Conservation (phyloP, 331 rosid species). For the Acacia pycnantha region DNA sequence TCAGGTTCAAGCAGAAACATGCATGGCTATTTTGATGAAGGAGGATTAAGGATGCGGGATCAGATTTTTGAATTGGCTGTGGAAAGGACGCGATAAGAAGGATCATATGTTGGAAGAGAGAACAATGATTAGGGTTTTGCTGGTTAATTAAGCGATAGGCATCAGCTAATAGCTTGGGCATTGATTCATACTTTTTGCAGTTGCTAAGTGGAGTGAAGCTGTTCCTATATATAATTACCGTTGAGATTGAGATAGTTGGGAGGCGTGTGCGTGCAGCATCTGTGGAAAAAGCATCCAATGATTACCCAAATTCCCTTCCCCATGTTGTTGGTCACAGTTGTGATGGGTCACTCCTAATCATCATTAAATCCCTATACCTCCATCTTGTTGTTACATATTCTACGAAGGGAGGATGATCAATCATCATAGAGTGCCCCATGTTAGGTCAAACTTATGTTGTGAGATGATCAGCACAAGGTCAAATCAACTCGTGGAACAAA, state of each 20-base stretch:
- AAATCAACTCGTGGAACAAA: background rate
- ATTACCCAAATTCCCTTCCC: background rate
- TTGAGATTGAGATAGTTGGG: constrained; percentile 25
- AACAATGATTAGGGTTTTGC: no score
- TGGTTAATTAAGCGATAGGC: no score
- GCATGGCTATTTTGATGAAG: background rate
- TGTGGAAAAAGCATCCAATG: background rate
- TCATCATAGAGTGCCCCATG: background rate
- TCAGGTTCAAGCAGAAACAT: background rate
- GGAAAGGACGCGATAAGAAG: background rate
- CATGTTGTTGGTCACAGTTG: background rate
- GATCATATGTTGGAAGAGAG: no score
- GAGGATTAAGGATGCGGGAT: no score
- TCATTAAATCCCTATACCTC: background rate
- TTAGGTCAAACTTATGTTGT: background rate
- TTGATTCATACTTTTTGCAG: no score
- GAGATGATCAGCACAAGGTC: background rate
- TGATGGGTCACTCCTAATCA: constrained; percentile 5
- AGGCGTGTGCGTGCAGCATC: constrained; percentile 5
- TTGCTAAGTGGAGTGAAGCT: background rate
- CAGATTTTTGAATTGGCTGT: background rate
- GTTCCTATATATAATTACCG: background rate
- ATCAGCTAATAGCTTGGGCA: background rate
- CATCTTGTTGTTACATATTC: background rate
- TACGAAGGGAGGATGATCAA: background rate